Percentiles rank a stretch among this genome's conserved stretches.
Evolutionary conservation across 306 rosid genomes (phyloP).

Genomic region (Gastrolobium villosum): DNA sequence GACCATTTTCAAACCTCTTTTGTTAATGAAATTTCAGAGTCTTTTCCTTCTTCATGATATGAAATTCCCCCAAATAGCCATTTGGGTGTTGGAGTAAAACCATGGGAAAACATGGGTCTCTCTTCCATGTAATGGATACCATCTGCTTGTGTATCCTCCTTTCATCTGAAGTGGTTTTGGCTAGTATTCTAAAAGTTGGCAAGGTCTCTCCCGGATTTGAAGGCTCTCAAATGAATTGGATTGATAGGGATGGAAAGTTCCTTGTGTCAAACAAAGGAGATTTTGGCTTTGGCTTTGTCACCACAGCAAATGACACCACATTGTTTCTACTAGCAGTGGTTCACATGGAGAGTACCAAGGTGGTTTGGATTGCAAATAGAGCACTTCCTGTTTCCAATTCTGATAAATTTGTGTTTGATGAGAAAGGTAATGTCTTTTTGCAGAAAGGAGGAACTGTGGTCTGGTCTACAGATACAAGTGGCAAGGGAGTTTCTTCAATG

Average conservation of each 20-base stretch:
- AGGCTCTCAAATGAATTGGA: slow-evolving; percentile 66
- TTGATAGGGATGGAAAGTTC: slow-evolving; percentile 57
- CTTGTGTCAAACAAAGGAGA: slow-evolving; percentile 58
- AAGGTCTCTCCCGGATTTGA: slow-evolving; percentile 49
- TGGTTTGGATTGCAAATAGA: slow-evolving; percentile 70
- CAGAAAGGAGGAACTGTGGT: slow-evolving; percentile 2
- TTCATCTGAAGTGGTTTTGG: slow-evolving; percentile 51
- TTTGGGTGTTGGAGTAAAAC: slow-evolving; percentile 41
- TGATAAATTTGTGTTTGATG: slow-evolving; percentile 52
- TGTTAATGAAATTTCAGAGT: neutral
- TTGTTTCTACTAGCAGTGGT: slow-evolving; percentile 59
- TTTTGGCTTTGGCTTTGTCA: slow-evolving; percentile 67
- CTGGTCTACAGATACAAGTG: slow-evolving; percentile 60
- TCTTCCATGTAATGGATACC: slow-evolving; percentile 40
- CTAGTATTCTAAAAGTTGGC: slow-evolving; percentile 48
- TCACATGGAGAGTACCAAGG: slow-evolving; percentile 48
- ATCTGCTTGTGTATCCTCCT: slow-evolving; percentile 47
- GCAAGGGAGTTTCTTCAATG: slow-evolving; percentile 52
- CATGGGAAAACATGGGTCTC: slow-evolving; percentile 55
- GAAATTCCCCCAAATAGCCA: neutral
- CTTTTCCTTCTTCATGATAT: slow-evolving; percentile 12
- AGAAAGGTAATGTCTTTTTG: slow-evolving; percentile 56
- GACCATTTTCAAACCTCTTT: slow-evolving; percentile 4
- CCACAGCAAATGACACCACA: slow-evolving; percentile 50
- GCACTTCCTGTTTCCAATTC: slow-evolving; percentile 43